Base-by-base conservation (phyloP, 2,329 filamentous ascomycete species). In the Annulohypoxylon truncatum region DNA sequence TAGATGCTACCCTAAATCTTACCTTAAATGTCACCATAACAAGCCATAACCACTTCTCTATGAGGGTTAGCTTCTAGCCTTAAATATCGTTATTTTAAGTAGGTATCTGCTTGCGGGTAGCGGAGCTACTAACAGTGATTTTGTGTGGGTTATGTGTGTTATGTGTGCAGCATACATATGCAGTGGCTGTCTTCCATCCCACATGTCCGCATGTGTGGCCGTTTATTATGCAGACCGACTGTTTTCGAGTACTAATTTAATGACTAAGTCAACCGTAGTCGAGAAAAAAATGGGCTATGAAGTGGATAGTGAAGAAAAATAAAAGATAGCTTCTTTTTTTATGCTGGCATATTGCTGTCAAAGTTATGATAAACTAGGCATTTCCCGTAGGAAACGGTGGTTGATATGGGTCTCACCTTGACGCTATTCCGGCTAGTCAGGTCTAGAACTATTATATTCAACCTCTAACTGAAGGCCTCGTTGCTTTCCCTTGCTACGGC, bases 381-480 rank as follows among this genome's bases (percentile, higher is more conserved):
- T 24, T 42, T 42, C 9, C 22, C 20, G 4, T 46, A 7, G 42
- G 7, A 24, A 26, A 46, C 10, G 10, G 20, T 46, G 42, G 42
- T 26, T 46, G 10, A 26, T 26, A 48, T 48, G 44, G 44, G 44
- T 28, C 44, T 15, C n/a, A 12, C 24, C 29, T 28, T 28, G 20
- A 47, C 44, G 44, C 44, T 42, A 54, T 40, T 42, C 35, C 26
- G 10, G 24, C 35, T 54, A 35, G 35, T 10, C n/a, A 31, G 52
- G 38, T 54, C 35, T 42, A 29, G 52, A 54, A 44, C 38, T 42
- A 28, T 48, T 22, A 42, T 44, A 44, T 31, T 54, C 35, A 4
- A 44, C 52, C 31, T 54, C 29, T 54, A n/a, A 31, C 18, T 54
- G 10, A 44, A 54, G 12, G 12, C 7, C 13, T 54, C 24, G 35